Conservation (phyloP, 2,329 filamentous ascomycete species). For the Emydomyces testavorans region DNA sequence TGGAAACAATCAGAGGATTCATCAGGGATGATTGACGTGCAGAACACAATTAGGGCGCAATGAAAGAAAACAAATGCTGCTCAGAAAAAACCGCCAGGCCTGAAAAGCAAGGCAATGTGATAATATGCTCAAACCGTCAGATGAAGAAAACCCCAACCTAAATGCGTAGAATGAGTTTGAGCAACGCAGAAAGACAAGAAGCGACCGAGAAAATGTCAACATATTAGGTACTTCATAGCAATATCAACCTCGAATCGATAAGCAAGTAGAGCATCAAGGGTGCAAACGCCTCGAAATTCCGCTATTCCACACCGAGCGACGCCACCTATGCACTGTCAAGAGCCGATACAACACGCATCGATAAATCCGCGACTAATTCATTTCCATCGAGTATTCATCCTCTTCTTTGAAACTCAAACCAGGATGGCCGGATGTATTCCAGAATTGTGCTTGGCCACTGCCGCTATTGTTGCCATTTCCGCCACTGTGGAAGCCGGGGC, state of each 20-base stretch:
- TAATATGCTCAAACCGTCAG: background rate
- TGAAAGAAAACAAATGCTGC: background rate
- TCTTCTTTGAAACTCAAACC: slow-evolving; percentile 79
- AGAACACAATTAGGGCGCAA: background rate
- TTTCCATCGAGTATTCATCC: slow-evolving; percentile 82
- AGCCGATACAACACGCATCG: background rate
- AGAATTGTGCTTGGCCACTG: slow-evolving; percentile 42
- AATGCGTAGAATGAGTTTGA: too few species aligned
- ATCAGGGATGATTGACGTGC: too few species aligned
- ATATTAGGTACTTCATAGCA: background rate
- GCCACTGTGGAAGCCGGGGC: slow-evolving; percentile 60
- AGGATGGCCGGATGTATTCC: slow-evolving; percentile 42
- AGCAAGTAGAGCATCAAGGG: background rate
- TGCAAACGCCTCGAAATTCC: slow-evolving; percentile 8
- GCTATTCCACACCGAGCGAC: slow-evolving; percentile 1
- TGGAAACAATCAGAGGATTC: too few species aligned
- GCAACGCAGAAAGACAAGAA: background rate
- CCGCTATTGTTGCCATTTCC: slow-evolving; percentile 49
- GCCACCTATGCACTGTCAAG: slow-evolving; percentile 9
- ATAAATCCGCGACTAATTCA: slow-evolving; percentile 24
- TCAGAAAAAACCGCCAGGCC: background rate
- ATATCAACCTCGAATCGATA: background rate
- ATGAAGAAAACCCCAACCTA: too few species aligned
- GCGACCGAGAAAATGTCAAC: background rate
- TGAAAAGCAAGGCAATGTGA: background rate